Percentiles rank a stretch among this genome's conserved stretches.
Conservation (phyloP, 495 filamentous ascomycete genomes). For the Barbatosphaeria neglecta region DNA sequence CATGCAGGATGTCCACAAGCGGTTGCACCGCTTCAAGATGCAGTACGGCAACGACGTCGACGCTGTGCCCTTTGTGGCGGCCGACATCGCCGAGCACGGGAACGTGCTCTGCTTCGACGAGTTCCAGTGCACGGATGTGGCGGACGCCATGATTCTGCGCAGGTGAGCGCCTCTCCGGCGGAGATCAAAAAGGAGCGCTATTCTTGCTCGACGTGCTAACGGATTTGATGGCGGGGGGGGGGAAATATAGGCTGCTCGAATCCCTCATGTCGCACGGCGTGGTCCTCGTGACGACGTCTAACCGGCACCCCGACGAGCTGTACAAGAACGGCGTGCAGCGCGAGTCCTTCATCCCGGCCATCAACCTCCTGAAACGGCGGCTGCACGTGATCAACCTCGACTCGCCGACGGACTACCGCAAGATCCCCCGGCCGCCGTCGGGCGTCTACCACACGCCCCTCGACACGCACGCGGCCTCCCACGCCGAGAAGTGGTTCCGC, state of each 20-base stretch:
- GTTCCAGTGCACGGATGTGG: slow-evolving; percentile 97
- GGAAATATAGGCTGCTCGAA: slow-evolving; percentile 77
- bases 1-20: slow-evolving; percentile 96
- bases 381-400: slow-evolving; percentile 88
- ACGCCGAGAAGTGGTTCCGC: slow-evolving; percentile 88
- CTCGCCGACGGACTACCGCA: slow-evolving; percentile 92
- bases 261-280: slow-evolving; percentile 91
- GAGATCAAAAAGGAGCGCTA: not conserved
- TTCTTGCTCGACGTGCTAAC: too few relatives aligned
- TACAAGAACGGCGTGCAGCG: slow-evolving; percentile 98
- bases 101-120: slow-evolving; percentile 95
- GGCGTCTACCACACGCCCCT: slow-evolving; percentile 83
- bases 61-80: slow-evolving; percentile 82
- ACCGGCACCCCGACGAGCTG: slow-evolving; percentile 87
- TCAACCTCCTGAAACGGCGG: slow-evolving; percentile 72
- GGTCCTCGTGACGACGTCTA: slow-evolving; percentile 92
- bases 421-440: slow-evolving; percentile 85
- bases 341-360: slow-evolving; percentile 88
- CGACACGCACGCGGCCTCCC: slow-evolving; percentile 60
- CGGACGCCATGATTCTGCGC: slow-evolving; percentile 95
- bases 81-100: slow-evolving; percentile 74
- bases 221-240: too few relatives aligned
- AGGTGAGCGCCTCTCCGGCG: slow-evolving; percentile 34
- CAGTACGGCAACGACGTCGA: slow-evolving; percentile 82
- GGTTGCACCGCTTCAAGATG: slow-evolving; percentile 83